Conservation (phyloP, 768 basidiomycete species). For the Russula vinacea region DNA sequence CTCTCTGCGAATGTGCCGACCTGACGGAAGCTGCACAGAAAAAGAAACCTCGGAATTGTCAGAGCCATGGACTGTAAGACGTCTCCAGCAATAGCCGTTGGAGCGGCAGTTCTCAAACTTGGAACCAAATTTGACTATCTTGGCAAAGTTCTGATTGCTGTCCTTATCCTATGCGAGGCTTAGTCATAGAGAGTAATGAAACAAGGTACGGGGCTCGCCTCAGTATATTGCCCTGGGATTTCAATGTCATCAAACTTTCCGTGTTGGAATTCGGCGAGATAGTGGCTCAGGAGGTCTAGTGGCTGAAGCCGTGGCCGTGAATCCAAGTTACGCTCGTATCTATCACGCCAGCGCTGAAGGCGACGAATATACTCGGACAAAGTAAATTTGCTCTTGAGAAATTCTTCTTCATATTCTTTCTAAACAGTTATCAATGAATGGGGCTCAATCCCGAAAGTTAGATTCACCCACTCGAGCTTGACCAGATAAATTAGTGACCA, state of each 20-base stretch:
- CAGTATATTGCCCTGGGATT: constrained; percentile 97
- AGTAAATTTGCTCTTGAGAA: constrained; percentile 72
- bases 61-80: constrained; percentile 85
- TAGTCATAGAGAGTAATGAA: constrained; percentile 8
- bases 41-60: constrained; percentile 90
- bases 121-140: constrained; percentile 86
- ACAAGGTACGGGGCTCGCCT: constrained; percentile 49
- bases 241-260: constrained; percentile 97
- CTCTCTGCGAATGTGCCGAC: constrained; percentile 83
- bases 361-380: constrained; percentile 85
- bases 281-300: constrained; percentile 84
- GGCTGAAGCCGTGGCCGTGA: constrained; percentile 78
- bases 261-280: constrained; percentile 96
- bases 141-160: constrained; percentile 83
- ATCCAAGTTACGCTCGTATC: constrained; percentile 82
- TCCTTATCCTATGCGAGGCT: constrained; percentile 75
- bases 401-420: constrained; percentile 91
- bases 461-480: constrained; percentile 51
- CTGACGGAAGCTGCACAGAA: constrained; percentile 84
- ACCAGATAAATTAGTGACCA: constrained; percentile 57
- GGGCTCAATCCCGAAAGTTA: not conserved
- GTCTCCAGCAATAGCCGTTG: constrained; percentile 82
- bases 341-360: constrained; percentile 91
- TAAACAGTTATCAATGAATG: constrained; percentile 35
- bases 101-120: constrained; percentile 88